Base-by-base conservation (phyloP, 305 asterid species). In the Striga hermonthica region DNA sequence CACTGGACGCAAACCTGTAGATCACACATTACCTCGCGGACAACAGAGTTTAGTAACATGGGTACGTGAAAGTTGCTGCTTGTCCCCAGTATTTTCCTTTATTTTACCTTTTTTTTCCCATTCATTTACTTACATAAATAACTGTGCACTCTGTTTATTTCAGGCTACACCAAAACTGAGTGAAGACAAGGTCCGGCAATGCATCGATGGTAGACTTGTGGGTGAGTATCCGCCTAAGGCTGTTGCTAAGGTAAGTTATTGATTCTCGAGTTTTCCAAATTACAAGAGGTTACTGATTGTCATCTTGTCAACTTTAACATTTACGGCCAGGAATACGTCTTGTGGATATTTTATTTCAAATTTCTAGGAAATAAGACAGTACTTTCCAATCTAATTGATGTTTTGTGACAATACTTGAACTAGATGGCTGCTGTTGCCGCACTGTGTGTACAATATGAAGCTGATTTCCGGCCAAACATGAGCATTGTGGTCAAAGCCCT, bases 31-130 rank as follows among this genome's bases (percentile, higher is more conserved):
- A 57, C 88, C 85, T 40, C 82, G 88, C 44, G 88, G 88, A n/a
- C 88, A 82, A 65, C 88, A 82, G 74, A 82, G 82, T 68, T 68
- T 82, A 64, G 87, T 82, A 2, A 80, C 87, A 75, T 82, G 88
- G 88, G 88, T 82, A 78, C 31, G 31, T 22, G 31, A 22, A 22
- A 22, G 10, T 15, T 15, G n/a, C 8, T 9, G 15, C 39, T 9
- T 44, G 34, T 55, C 4, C 41, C 53, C 22, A n/a, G n/a, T 38
- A 16, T 58, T 7, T 9, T 57, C 43, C 8, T 13, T 36, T 1
- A 7, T 8, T 53, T 55, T 57, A 9, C n/a, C 62, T 10, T 53
- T 64, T 12, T 66, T 34, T 13, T 10, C 1, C 43, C 45, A n/a
- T 60, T 7, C 39, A 12, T 59, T 14, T 10, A 12, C 10, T 10